Base-by-base conservation (phyloP, 306 rosid genomes). In the Corylus heterophylla region DNA sequence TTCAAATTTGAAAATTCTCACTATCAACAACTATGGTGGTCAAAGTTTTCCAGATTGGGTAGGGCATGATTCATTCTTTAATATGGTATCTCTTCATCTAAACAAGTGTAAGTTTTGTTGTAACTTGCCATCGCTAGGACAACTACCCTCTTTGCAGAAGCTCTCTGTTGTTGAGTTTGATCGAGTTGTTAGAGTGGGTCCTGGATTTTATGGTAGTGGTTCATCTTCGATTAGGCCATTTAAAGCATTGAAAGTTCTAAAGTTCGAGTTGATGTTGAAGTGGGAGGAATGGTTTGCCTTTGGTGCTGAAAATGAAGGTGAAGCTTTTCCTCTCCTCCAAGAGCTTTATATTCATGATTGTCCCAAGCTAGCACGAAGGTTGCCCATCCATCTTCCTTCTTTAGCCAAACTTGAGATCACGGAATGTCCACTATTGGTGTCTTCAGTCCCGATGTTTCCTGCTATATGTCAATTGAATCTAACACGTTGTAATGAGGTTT, bases 11-110 rank as follows among this genome's bases (percentile, higher is more conserved):
- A 71, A 75, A 59, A 7, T 18, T 17, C 9, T 83, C 12, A 62
- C 51, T 29, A 5, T 83, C 2, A 4, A 13, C 7, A 9, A 58
- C 16, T 79, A 79, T 71, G 74, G 74, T 0, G 54, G 85, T 2
- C 44, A 73, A 29, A 39, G 7, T 13, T 71, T 82, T 13, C 81
- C 81, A 71, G 44, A 76, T 71, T 82, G 81, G 85, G 44, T 82
- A 59, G 74, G 85, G 61, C 73, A 62, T 39, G 20, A 13, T 62
- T 76, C 81, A 22, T 45, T 81, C 20, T 76, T 67, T 2, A 81
- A 76, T 42, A 5, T 81, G 17, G 73, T 72, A 29, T 45, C 69
- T 10, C 1, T 81, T n/a, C 17, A 25, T 45, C 73, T 76, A 56
- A 51, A 11, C 0, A 25, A 71, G n/a, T 72, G 76, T 13, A 31